These are phyloP conservation scores for Penicillium brevicompactum DNA, from an alignment of 2,329 filamentous ascomycete genomes.

Conservation along the genomic window DNA sequence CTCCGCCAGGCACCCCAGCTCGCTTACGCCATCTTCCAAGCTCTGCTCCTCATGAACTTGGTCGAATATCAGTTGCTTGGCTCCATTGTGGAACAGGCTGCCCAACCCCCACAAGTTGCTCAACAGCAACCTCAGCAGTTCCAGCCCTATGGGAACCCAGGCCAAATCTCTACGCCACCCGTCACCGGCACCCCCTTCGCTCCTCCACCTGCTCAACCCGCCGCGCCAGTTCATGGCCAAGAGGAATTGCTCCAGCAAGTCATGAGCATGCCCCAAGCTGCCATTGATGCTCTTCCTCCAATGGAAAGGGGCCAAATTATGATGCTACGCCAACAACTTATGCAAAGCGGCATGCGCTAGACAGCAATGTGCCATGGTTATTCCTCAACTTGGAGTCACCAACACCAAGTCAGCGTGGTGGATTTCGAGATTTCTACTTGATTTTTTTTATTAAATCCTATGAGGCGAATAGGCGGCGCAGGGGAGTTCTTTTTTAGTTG, in stretches of 20 bases:
- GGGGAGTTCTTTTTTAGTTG: constrained; percentile 4
- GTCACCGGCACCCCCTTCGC: constrained; percentile 45
- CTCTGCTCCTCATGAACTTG: constrained; percentile 86
- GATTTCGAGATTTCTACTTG: too few species aligned
- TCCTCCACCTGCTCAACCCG: constrained; percentile 48
- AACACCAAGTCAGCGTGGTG: background rate
- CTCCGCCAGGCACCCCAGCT: constrained; percentile 89
- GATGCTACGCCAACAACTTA: constrained; percentile 68
- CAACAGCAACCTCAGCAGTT: constrained; percentile 43
- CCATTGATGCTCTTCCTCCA: constrained; percentile 77
- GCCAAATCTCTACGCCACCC: constrained; percentile 57
- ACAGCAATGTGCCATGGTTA: background rate
- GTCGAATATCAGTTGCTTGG: constrained; percentile 82
- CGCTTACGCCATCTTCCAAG: constrained; percentile 92
- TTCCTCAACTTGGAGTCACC: background rate
- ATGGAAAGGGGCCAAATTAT: constrained; percentile 78
- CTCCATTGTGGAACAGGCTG: constrained; percentile 71
- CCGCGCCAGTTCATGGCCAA: constrained; percentile 58
- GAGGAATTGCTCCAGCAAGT: constrained; percentile 79
- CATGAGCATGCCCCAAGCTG: constrained; percentile 74
- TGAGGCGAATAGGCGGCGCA: constrained; percentile 20
- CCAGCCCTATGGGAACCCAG: constrained; percentile 42
- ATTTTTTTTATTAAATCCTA: constrained; percentile 1
- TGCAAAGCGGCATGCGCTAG: constrained; percentile 43
- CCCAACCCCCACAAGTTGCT: constrained; percentile 43